These are phyloP conservation scores for Plantago rigida DNA, from an alignment of 305 asterid genomes.

Conservation along the genomic window DNA sequence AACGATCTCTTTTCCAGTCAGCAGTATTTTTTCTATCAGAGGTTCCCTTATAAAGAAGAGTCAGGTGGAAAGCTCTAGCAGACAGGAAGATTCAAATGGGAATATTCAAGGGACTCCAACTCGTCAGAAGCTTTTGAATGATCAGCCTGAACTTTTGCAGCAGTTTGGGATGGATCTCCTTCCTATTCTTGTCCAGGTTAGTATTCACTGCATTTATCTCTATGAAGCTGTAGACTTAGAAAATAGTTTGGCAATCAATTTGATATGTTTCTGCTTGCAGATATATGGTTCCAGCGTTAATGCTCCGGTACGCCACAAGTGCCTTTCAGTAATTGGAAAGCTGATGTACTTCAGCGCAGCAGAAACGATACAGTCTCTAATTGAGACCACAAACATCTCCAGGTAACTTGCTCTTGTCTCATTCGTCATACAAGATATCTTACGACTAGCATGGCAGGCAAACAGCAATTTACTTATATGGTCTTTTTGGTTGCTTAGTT, in stretches of 20 bases:
- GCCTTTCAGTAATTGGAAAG: constrained; percentile 90
- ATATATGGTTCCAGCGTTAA: constrained; percentile 95
- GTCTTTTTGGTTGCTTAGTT: constrained; percentile 39
- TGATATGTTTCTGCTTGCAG: constrained; percentile 37
- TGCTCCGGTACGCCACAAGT: constrained; percentile 93
- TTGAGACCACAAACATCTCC: constrained; percentile 66
- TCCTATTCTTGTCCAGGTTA: constrained; percentile 83
- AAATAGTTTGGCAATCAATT: constrained; percentile 5
- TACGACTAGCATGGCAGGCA: constrained; percentile 13
- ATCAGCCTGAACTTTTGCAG: constrained; percentile 90
- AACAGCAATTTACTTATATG: constrained; percentile 19
- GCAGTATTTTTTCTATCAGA: constrained; percentile 49
- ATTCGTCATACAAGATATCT: constrained; percentile 12
- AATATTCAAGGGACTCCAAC: constrained; percentile 50
- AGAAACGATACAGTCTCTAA: constrained; percentile 74
- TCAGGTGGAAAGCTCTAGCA: constrained; percentile 56
- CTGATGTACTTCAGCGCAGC: constrained; percentile 93
- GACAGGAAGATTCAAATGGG: constrained; percentile 57
- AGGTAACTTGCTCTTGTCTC: constrained; percentile 44
- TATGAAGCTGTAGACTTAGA: background rate
- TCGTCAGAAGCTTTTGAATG: constrained; percentile 73
- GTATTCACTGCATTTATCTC: constrained; percentile 22
- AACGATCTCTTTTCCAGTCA: constrained; percentile 70
- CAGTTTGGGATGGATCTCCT: constrained; percentile 94
- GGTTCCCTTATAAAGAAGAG: constrained; percentile 57